Conservation (phyloP, 208 protist species). For the Leptomonas pyrrhocoris region DNA sequence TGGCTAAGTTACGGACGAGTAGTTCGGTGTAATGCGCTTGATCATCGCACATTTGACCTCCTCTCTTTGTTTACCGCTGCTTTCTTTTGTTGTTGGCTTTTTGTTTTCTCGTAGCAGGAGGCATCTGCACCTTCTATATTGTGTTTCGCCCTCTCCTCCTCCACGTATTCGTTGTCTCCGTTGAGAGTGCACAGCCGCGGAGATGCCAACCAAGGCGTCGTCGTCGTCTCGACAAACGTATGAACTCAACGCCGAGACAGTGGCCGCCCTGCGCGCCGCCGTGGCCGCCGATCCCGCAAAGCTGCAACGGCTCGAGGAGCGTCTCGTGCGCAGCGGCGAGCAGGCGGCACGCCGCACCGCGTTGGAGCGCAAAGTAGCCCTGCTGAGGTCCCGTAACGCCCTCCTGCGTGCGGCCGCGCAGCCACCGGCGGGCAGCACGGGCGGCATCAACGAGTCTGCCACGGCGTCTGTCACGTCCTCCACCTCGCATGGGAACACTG, state of each 20-base stretch:
- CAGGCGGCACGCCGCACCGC: slow-evolving; percentile 17
- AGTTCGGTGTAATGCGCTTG: no score
- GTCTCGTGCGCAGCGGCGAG: background rate
- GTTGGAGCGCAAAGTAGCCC: slow-evolving; percentile 3
- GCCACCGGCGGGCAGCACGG: background rate
- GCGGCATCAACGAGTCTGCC: background rate
- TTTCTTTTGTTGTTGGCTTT: no score
- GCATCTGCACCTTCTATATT: no score
- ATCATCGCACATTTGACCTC: no score
- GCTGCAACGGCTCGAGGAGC: slow-evolving; percentile 19
- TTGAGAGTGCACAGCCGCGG: background rate
- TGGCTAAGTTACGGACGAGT: no score
- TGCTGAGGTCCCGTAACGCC: background rate
- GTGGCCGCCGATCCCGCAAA: slow-evolving; percentile 16
- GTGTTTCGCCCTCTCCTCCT: no score
- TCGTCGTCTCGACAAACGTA: background rate
- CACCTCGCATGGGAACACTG: background rate
- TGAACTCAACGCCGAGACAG: slow-evolving; percentile 22
- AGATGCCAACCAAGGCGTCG: background rate
- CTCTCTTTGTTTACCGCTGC: no score
- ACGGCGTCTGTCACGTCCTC: background rate
- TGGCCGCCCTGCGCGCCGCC: slow-evolving; percentile 18
- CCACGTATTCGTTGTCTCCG: no score
- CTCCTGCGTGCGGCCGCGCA: slow-evolving; percentile 1
- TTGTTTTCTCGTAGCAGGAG: no score